Evolutionary conservation across 2,329 filamentous ascomycete genomes (phyloP), one percentile per base, ranked within the genome.

Genomic region (Elsinoe australis): DNA sequence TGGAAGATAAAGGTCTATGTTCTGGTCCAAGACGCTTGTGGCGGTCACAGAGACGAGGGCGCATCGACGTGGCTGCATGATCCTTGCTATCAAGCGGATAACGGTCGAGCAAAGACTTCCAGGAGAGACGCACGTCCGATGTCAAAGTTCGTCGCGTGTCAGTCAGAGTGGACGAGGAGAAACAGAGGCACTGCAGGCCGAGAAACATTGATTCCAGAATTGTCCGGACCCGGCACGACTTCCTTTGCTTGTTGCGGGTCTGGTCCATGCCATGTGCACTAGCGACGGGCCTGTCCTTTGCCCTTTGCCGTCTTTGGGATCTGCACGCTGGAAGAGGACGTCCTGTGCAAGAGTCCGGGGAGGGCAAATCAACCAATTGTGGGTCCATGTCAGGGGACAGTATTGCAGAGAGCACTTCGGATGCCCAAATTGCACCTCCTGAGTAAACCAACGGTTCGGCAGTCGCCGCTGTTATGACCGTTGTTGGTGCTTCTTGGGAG

Each of bases 201-300:
- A 33, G 31, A 15, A 19, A 19, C 6, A 6, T 19, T 19, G 15
- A 26, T 18, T 44, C 39, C 39, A 44, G 39, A 44, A 44, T 9
- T 29, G 39, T 28, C 39, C 5, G 24, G 14, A 15, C 24, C 24
- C 39, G 39, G 39, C 26, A 44, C 22, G 3, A 31, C 19, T 42
- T 42, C 5, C n/a, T n/a, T n/a, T 8, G 15, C 19, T 36, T 32
- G 12, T 32, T 32, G 29, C 29, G 12, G 12, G n/a, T 32, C 29
- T 36, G 24, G 21, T 44, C 26, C 21, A 15, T 24, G 39, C 39
- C 14, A 32, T 15, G 28, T 44, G 39, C 39, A 44, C 39, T 44
- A 44, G 39, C 39, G 39, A 19, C 39, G 39, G 39, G 15, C 28
- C 39, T 44, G 29, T 19, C 39, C 39, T 18, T 44, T 12, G 26